phyloP scores from a whole-genome alignment of 208 protist species.

The Angomonas ambiguus region DNA sequence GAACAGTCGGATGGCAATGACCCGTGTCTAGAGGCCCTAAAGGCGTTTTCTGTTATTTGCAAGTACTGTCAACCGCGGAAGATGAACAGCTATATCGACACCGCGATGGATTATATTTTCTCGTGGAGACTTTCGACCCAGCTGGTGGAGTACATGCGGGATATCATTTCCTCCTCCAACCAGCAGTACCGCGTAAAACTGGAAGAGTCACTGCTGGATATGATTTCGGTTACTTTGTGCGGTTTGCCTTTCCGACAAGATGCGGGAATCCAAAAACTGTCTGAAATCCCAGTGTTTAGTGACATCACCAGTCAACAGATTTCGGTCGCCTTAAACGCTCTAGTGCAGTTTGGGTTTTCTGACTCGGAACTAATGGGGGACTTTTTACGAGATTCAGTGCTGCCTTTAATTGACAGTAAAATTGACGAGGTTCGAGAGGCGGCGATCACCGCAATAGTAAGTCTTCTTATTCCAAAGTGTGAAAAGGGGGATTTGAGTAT shows the following conservation, averaged over 20 bases:
- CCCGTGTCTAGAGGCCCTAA: conserved; percentile 78
- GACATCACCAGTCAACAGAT: conserved; percentile 66
- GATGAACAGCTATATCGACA: conserved; percentile 71
- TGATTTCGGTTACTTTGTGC: conserved; percentile 88
- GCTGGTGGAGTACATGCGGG: conserved; percentile 77
- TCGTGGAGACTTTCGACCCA: conserved; percentile 78
- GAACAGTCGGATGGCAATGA: conserved; percentile 26
- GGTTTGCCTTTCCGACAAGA: conserved; percentile 81
- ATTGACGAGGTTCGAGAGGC: conserved; percentile 65
- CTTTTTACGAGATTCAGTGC: conserved; percentile 82
- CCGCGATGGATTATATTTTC: conserved; percentile 75
- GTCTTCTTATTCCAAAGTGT: conserved; percentile 70
- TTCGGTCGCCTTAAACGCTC: conserved; percentile 72
- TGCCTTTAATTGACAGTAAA: conserved; percentile 79
- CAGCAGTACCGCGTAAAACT: conserved; percentile 56
- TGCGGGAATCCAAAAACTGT: conserved; percentile 14
- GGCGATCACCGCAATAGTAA: conserved; percentile 77
- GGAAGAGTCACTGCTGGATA: conserved; percentile 78
- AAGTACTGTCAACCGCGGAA: conserved; percentile 45
- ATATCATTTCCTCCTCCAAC: conserved; percentile 65
- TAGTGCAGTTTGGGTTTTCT: conserved; percentile 85
- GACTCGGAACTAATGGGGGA: conserved; percentile 87
- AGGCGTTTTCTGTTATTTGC: conserved; percentile 39
- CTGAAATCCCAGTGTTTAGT: conserved; percentile 15
- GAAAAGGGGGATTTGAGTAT: conserved; percentile 68